Evolutionary conservation across 1,284 basidiomycete species (phyloP).

Genomic region (Tilletia caries): DNA sequence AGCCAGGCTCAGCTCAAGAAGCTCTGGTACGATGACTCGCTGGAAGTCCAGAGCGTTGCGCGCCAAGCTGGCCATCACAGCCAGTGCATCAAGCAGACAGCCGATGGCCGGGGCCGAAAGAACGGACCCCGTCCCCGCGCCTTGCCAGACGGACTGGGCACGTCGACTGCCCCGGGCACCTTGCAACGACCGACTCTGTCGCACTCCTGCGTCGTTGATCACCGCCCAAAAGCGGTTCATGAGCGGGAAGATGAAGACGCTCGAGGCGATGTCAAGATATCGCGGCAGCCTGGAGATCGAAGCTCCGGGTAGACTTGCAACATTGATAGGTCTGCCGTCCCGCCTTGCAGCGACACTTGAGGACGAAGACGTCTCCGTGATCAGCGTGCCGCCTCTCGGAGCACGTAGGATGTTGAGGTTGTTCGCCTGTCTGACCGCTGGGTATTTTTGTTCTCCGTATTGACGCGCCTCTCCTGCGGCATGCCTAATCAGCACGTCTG

Average conservation of each 20-base stretch:
- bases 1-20: conserved; percentile 74
- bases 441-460: conserved; percentile 55
- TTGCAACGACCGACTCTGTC: neutral
- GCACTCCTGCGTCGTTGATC: conserved; percentile 7
- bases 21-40: conserved; percentile 71
- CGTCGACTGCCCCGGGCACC: conserved; percentile 58
- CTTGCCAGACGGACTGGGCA: conserved; percentile 66
- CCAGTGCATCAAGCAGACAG: conserved; percentile 71
- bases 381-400: neutral
- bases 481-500: conserved; percentile 47
- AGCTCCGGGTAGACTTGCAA: neutral
- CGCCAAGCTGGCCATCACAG: conserved; percentile 76
- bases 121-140: conserved; percentile 64
- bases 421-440: conserved; percentile 68
- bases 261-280: conserved; percentile 30
- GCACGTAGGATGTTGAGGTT: conserved; percentile 64
- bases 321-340: neutral
- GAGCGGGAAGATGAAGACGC: conserved; percentile 67
- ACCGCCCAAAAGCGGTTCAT: conserved; percentile 77
- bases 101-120: conserved; percentile 71
- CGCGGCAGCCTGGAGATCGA: neutral
- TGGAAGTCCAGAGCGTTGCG: conserved; percentile 75
- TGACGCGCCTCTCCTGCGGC: conserved; percentile 64
- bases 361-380: neutral
- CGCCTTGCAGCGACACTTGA: neutral